Evolutionary conservation across 352 stramenopile species (phyloP), one percentile per base, ranked within the genome.

Genomic region (Blastocystis sp.): DNA sequence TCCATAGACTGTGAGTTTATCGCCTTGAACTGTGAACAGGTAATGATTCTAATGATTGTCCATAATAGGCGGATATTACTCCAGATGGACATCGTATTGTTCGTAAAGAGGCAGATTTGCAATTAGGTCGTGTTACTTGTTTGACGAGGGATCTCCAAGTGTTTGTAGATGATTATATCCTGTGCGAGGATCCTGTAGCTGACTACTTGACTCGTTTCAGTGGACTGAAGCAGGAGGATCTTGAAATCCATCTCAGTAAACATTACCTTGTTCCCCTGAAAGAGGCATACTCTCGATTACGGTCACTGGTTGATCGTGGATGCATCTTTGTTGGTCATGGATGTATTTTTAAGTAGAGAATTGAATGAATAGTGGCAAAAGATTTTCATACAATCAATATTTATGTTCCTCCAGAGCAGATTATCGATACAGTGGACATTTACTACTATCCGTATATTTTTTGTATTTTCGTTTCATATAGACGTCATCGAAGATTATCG

Each of bases 201-300:
- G 94, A 97, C 90, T 96, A 95, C 90, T 80, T 96, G 27, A 97
- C 94, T 42, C 92, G 94, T n/a, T 97, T 97, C 90, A 95, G 91
- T 81, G 94, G 94, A 22, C 93, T 97, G 75, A 90, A 91, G 22
- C 89, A 90, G 0, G 92, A 92, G 51, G 95, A 97, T 91, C 90
- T 97, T 51, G 93, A 97, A 91, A 91, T 93, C 22, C 90, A 89
- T 6, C 90, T 87, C 7, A 95, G 92, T 51, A 90, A 91, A 51
- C 94, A 96, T 90, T 91, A 94, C 90, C 92, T 97, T 40, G 93
- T 96, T 15, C 91, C 93, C 9, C 92, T 94, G 40, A 91, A 94
- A 48, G 93, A 90, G 33, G 94, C 94, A 19, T 96, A 96, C 89
- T 90, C 96, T 48, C 95, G 96, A 89, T 91, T 97, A 27, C 92